Evolutionary conservation across 306 rosid genomes (phyloP).

Genomic region (Acmispon strigosus): DNA sequence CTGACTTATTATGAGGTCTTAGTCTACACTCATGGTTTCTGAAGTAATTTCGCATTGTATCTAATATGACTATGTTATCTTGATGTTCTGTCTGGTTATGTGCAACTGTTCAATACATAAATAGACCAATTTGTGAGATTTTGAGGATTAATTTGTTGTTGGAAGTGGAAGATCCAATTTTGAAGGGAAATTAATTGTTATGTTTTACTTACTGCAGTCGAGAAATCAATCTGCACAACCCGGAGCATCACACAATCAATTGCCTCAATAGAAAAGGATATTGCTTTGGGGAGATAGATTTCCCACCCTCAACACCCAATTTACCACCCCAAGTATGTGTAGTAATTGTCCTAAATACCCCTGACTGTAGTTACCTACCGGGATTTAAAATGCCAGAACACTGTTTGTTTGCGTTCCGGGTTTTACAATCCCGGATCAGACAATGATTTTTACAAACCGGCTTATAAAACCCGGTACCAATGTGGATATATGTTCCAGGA

Average conservation of each 20-base stretch:
- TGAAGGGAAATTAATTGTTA: background rate
- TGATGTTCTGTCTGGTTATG: background rate
- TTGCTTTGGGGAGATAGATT: too few relatives aligned
- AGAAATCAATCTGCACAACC: slow-evolving; percentile 58
- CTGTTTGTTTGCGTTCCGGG: too few relatives aligned
- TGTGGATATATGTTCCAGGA: too few relatives aligned
- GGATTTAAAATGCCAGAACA: too few relatives aligned
- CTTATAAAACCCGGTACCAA: too few relatives aligned
- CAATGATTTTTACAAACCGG: too few relatives aligned
- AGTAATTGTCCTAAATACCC: too few relatives aligned
- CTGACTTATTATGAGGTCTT: background rate
- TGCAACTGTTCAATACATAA: background rate
- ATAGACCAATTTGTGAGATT: background rate
- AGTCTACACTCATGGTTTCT: background rate
- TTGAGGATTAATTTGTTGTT: background rate
- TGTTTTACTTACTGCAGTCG: slow-evolving; percentile 41
- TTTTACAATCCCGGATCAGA: too few relatives aligned
- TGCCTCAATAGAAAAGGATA: slow-evolving; percentile 47
- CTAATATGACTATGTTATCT: background rate
- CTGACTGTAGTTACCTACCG: too few relatives aligned
- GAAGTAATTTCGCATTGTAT: background rate
- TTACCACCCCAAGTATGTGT: too few relatives aligned
- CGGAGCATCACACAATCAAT: slow-evolving; percentile 47
- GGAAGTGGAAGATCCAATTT: background rate
- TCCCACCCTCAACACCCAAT: too few relatives aligned